phyloP scores from a whole-genome alignment of 225 moss, liverwort and hornwort species.

The Bryum argenteum region DNA sequence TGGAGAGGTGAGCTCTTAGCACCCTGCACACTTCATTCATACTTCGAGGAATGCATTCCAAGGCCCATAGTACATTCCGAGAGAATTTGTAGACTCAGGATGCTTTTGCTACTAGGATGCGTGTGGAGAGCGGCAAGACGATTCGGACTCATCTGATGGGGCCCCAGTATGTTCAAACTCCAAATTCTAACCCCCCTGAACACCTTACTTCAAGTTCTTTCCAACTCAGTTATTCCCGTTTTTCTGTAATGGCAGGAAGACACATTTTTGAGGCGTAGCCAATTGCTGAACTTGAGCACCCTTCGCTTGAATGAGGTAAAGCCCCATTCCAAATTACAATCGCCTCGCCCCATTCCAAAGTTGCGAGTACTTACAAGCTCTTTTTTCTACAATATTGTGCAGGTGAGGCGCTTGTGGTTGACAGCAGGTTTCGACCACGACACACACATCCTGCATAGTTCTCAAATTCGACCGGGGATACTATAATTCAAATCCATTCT shows the following conservation, averaged over 20 bases:
- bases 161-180: conserved; percentile 55
- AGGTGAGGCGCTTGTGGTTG: conserved; percentile 93
- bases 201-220: conserved; percentile 16
- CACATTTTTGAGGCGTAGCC: conserved; percentile 73
- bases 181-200: conserved; percentile 37
- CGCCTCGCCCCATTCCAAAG: conserved; percentile 22
- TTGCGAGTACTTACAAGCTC: neutral
- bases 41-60: conserved; percentile 1
- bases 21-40: conserved; percentile 15
- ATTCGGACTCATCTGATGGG: conserved; percentile 53
- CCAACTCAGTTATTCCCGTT: conserved; percentile 36
- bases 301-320: conserved; percentile 92
- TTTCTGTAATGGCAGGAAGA: conserved; percentile 75
- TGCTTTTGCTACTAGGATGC: conserved; percentile 58
- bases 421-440: conserved; percentile 91
- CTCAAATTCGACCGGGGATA: conserved; percentile 53
- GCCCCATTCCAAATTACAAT: conserved; percentile 22
- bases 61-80: conserved; percentile 6
- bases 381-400: conserved; percentile 31
- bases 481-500: conserved; percentile 40
- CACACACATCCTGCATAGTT: conserved; percentile 82
- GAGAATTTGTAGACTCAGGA: conserved; percentile 53
- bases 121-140: conserved; percentile 59
- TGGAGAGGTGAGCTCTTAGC: conserved; percentile 75
- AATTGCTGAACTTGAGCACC: conserved; percentile 82